Evolutionary conservation across 202 grass and related monocot species (phyloP).

Genomic region (Schoenoplectus triqueter): DNA sequence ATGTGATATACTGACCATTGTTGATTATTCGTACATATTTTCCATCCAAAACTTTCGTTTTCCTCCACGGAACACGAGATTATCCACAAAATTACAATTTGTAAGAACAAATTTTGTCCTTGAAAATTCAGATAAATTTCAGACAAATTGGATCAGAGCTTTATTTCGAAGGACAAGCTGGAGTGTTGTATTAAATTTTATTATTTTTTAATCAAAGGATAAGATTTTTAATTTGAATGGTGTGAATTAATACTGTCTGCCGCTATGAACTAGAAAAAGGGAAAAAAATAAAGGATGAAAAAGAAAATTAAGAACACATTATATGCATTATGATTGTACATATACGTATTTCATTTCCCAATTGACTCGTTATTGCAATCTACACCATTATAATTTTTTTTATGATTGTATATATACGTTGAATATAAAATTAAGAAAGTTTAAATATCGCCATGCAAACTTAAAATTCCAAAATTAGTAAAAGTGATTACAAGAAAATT

Average conservation of each 20-base stretch:
- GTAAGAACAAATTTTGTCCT: not conserved
- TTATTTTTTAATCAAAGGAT: not conserved
- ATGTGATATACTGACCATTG: not conserved
- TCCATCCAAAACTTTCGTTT: not conserved
- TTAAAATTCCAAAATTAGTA: not conserved
- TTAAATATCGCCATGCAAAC: not conserved
- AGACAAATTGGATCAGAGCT: not conserved
- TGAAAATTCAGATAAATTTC: not conserved
- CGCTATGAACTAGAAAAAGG: not conserved
- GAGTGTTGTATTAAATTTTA: not conserved
- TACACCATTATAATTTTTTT: too few relatives aligned
- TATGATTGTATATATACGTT: too few relatives aligned
- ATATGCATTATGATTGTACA: not conserved
- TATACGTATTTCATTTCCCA: not conserved
- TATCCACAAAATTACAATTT: not conserved
- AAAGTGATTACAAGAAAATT: too few relatives aligned
- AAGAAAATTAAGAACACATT: not conserved
- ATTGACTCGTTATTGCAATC: too few relatives aligned
- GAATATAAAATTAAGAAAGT: not conserved
- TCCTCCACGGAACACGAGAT: not conserved
- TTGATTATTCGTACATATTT: not conserved
- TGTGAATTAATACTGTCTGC: not conserved
- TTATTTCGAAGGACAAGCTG: not conserved
- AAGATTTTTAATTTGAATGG: not conserved
- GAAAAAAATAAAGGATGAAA: not conserved